A percentile compares a stretch with the other conserved stretches of the same genome.
Evolutionary conservation across 495 filamentous ascomycete species (phyloP).

Genomic region (Aspergillus biplanus): DNA sequence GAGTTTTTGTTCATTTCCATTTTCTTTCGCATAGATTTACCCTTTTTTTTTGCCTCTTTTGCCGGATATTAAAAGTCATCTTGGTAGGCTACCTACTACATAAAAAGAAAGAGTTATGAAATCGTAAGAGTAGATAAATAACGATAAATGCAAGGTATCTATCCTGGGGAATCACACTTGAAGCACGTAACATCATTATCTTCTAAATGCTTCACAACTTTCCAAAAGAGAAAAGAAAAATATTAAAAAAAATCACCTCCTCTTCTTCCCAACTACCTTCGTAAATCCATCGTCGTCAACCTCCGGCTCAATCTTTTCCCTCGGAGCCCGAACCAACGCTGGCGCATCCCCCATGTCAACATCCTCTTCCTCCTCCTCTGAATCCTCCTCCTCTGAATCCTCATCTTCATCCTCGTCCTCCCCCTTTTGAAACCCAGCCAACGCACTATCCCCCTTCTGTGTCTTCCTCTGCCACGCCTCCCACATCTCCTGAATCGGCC

Average conservation of each 20-base stretch:
- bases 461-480: constrained; percentile 62
- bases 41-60: constrained; percentile 25
- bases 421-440: constrained; percentile 58
- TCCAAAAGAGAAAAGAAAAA: neutral
- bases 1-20: constrained; percentile 33
- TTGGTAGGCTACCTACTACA: constrained; percentile 1
- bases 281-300: constrained; percentile 95
- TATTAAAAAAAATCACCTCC: constrained; percentile 31
- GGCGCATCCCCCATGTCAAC: constrained; percentile 80
- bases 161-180: constrained; percentile 5
- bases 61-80: constrained; percentile 30
- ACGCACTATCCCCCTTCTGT: constrained; percentile 53
- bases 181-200: too few species aligned
- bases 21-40: constrained; percentile 29
- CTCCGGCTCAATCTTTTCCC: constrained; percentile 71
- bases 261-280: constrained; percentile 80
- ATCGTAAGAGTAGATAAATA: constrained; percentile 10
- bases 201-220: too few species aligned
- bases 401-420: constrained; percentile 60
- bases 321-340: constrained; percentile 56
- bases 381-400: constrained; percentile 61
- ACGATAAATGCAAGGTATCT: constrained; percentile 15
- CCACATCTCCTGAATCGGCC: constrained; percentile 68
- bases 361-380: constrained; percentile 57
- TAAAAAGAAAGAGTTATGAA: neutral